Conservation (phyloP, 495 filamentous ascomycete genomes). For the Echria macrotheca region DNA sequence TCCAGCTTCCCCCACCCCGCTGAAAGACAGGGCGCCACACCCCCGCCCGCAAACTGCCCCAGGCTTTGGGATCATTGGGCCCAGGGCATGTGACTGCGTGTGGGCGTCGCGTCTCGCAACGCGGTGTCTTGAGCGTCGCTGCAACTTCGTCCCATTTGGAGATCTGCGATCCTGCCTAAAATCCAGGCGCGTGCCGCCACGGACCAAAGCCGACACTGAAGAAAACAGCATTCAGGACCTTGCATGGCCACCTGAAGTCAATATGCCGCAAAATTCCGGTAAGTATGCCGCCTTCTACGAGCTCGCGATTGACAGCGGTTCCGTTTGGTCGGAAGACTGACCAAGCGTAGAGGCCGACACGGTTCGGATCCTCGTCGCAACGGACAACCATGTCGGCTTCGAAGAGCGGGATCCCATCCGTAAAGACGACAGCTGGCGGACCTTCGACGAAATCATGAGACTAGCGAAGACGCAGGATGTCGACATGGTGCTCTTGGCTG, state of each 20-base stretch:
- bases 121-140: neutral
- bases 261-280: neutral
- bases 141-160: too few relatives aligned
- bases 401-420: slow-evolving; percentile 89
- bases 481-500: slow-evolving; percentile 93
- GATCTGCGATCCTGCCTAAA: too few relatives aligned
- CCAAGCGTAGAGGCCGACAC: slow-evolving; percentile 73
- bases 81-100: slow-evolving; percentile 28
- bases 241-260: too few relatives aligned
- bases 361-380: slow-evolving; percentile 89
- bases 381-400: slow-evolving; percentile 96
- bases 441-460: slow-evolving; percentile 93
- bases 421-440: slow-evolving; percentile 94
- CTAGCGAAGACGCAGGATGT: slow-evolving; percentile 81
- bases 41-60: neutral
- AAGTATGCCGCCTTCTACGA: neutral
- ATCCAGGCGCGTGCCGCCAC: too few relatives aligned
- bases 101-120: slow-evolving; percentile 13
- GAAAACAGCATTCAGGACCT: too few relatives aligned
- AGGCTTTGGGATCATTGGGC: too few relatives aligned
- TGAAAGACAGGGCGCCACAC: neutral
- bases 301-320: neutral
- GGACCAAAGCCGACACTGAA: too few relatives aligned
- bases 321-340: neutral
- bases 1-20: neutral